Evolutionary conservation across 192 early-diverging fungal genomes (phyloP).

Genomic region (Coemansia sp.): DNA sequence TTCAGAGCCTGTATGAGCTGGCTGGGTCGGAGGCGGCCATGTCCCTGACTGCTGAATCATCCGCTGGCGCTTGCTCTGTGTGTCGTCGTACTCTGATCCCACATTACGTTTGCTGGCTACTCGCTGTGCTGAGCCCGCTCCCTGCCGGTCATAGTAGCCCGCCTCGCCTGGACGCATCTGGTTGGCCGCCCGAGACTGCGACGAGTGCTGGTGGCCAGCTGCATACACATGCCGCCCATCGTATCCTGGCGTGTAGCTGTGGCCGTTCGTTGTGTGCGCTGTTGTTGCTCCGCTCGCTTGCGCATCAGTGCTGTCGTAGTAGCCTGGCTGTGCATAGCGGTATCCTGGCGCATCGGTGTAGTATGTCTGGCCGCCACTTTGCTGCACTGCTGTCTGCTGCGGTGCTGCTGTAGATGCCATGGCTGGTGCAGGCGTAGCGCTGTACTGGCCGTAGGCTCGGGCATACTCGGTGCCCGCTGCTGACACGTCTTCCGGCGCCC

Average conservation of each 20-base stretch:
- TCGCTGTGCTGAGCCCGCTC: background rate
- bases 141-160: constrained; percentile 18
- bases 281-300: constrained; percentile 2
- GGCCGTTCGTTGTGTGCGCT: constrained; percentile 1
- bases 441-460: constrained; percentile 1
- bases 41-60: constrained; percentile 26
- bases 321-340: constrained; percentile 1
- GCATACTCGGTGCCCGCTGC: background rate
- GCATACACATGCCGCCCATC: constrained; percentile 1
- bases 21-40: constrained; percentile 15
- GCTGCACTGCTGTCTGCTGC: background rate
- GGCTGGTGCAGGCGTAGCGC: constrained; percentile 3
- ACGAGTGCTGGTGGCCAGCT: constrained; percentile 10
- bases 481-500: background rate
- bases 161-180: constrained; percentile 12
- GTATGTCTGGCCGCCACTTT: background rate
- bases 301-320: constrained; percentile 7
- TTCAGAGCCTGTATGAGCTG: background rate
- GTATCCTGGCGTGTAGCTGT: constrained; percentile 2
- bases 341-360: constrained; percentile 4
- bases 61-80: constrained; percentile 40
- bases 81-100: constrained; percentile 14
- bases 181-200: constrained; percentile 21
- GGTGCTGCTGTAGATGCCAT: background rate
- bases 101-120: constrained; percentile 15